Evolutionary conservation across 1,284 basidiomycete genomes (phyloP).

Genomic region (Melampsora americana): DNA sequence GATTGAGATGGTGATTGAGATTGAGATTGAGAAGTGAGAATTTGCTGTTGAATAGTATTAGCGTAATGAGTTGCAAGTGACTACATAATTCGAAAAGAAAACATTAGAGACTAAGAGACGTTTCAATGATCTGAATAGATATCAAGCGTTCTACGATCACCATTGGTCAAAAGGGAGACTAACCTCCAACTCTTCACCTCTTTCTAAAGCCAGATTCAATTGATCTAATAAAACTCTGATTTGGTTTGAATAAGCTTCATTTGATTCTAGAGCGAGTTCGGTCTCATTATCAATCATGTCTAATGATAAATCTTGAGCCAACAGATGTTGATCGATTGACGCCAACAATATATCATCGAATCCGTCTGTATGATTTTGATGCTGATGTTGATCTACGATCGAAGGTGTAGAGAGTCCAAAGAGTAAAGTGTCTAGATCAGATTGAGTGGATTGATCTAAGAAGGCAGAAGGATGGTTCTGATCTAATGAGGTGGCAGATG

Average conservation of each 20-base stretch:
- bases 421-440: neutral
- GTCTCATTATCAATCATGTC: neutral
- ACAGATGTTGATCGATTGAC: neutral
- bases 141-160: neutral
- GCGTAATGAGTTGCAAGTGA: conserved; percentile 5
- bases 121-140: neutral
- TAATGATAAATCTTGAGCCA: no score
- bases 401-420: neutral
- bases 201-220: neutral
- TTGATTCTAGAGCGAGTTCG: neutral
- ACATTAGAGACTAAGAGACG: neutral
- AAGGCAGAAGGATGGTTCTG: neutral
- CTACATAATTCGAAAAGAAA: neutral
- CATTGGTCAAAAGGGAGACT: neutral
- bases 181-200: neutral
- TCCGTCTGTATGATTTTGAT: neutral
- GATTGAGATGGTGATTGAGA: neutral
- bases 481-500: neutral
- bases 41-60: neutral
- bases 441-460: conserved; percentile 20
- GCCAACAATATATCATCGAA: neutral
- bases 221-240: neutral
- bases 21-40: conserved; percentile 1
- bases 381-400: neutral
- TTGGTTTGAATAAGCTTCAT: neutral